Percentiles rank a stretch among this genome's conserved stretches.
Conservation (phyloP, 2,329 filamentous ascomycete species). For the Xylaria sp. region DNA sequence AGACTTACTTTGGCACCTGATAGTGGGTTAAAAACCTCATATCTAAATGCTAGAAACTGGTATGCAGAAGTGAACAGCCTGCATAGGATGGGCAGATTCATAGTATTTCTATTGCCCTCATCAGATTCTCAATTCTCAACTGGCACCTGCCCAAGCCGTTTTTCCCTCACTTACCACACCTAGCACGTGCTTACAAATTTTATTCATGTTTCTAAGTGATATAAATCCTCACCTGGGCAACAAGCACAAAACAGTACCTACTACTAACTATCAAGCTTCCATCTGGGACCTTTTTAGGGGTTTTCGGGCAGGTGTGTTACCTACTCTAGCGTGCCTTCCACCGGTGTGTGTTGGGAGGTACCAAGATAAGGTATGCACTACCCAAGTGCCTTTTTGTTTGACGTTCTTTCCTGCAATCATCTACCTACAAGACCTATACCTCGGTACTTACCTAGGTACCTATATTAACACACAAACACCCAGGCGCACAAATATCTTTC, state of each 20-base stretch:
- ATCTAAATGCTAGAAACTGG: too few species aligned
- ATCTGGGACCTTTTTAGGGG: background rate
- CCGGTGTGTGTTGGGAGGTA: background rate
- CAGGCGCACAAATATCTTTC: background rate
- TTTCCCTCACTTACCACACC: too few species aligned
- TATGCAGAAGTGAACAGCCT: too few species aligned
- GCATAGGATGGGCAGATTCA: too few species aligned
- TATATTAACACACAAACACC: background rate
- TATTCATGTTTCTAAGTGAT: background rate
- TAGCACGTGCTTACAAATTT: background rate
- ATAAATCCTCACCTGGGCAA: background rate
- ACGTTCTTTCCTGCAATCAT: background rate
- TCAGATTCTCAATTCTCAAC: too few species aligned
- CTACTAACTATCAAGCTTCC: too few species aligned
- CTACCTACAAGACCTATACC: background rate
- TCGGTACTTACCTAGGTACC: background rate
- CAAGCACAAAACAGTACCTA: background rate
- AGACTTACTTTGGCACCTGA: background rate
- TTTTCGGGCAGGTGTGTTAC: background rate
- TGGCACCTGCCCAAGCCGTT: too few species aligned
- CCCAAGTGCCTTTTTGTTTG: background rate
- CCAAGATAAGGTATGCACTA: background rate
- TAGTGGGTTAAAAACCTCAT: background rate
- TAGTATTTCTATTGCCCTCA: too few species aligned
- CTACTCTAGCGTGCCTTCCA: background rate